Evolutionary conservation across 2,329 filamentous ascomycete genomes (phyloP), one percentile per base, ranked within the genome.

Genomic region (Dryadomyces sulphureus): DNA sequence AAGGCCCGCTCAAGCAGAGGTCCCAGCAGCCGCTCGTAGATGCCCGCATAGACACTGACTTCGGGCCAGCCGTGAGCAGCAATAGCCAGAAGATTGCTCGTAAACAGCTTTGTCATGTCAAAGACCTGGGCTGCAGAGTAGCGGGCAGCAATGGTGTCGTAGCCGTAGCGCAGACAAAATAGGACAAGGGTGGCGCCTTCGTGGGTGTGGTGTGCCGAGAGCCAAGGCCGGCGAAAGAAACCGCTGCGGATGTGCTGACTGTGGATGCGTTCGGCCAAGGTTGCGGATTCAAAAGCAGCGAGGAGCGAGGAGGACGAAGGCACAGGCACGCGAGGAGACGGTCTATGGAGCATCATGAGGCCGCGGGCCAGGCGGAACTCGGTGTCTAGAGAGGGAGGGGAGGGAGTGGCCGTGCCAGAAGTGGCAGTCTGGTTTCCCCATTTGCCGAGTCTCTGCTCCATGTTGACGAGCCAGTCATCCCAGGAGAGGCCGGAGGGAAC

Each of bases 71-170:
- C 55, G 43, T 57, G 58, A 5, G 53, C 54, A 16, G 57, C 55
- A 16, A 60, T 53, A 4, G 55, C 52, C 16, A 60, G 51, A 42
- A 60, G 56, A 43, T 60, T 60, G 27, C 51, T 49, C 4, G 58
- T 60, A 34, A 60, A 54, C 43, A 57, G 54, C 45, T 60, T 60
- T 6, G 58, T 56, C 50, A 57, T 56, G 36, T 60, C 56, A 41
- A 59, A 59, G 22, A 60, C 56, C 24, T 59, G 48, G n/a, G 55
- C 51, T 2, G 56, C 45, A 8, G 40, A 53, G 48, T 57, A 58
- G 14, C 53, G 51, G n/a, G 52, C 50, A 5, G 50, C 52, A 36
- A 60, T 59, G 21, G 54, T 54, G n/a, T 54, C 52, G 41, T 55
- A 56, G 43, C 55, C 57, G 45, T 60, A 55, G 6, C 58, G 54